Evolutionary conservation across 176 grass and related monocot genomes (phyloP).

Genomic region (Thalia dealbata): DNA sequence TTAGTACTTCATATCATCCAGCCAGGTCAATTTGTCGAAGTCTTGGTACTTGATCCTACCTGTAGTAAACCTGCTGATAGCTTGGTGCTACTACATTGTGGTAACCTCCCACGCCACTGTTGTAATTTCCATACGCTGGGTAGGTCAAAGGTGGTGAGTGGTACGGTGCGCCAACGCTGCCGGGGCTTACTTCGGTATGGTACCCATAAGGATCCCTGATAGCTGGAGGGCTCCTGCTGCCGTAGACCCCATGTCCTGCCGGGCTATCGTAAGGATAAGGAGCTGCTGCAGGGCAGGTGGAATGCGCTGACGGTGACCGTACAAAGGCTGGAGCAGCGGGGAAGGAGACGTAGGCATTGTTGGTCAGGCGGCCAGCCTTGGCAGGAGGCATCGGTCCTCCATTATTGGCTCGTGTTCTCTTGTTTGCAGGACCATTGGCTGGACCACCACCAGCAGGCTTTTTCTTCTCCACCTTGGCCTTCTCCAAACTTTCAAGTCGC

Average conservation of each 20-base stretch:
- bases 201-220: conserved; percentile 72
- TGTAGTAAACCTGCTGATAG: conserved; percentile 78
- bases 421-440: conserved; percentile 17
- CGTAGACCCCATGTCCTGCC: conserved; percentile 38
- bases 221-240: conserved; percentile 51
- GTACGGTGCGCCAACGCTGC: conserved; percentile 50
- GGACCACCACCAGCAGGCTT: conserved; percentile 27
- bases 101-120: conserved; percentile 46
- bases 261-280: conserved; percentile 52
- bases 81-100: conserved; percentile 40
- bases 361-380: conserved; percentile 76
- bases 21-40: conserved; percentile 1
- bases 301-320: conserved; percentile 49
- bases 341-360: conserved; percentile 49
- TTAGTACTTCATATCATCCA: conserved; percentile 49
- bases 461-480: conserved; percentile 76
- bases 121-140: conserved; percentile 51
- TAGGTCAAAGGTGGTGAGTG: conserved; percentile 56
- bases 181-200: conserved; percentile 41
- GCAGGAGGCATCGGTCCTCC: conserved; percentile 80
- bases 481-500: conserved; percentile 81
- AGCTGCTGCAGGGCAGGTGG: conserved; percentile 23
- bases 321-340: conserved; percentile 40
- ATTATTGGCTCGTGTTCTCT: conserved; percentile 59
- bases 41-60: conserved; percentile 27